Conservation (phyloP, 805 yeast species). For the Zygotorulaspora florentina region DNA sequence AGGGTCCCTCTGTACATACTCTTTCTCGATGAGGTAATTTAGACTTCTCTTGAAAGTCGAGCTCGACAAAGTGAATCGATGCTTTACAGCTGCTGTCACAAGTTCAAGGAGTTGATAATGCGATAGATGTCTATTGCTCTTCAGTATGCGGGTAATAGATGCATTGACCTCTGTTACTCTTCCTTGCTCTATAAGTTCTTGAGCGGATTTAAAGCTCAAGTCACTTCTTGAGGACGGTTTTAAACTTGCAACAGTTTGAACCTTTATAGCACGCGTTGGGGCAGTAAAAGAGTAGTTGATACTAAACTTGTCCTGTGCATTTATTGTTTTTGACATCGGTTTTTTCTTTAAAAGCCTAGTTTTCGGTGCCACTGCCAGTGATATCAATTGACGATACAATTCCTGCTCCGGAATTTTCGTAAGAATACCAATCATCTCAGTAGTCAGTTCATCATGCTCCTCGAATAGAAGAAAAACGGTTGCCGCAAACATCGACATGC, state of each 20-base stretch:
- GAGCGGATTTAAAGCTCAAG: conserved; percentile 39
- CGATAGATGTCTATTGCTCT: conserved; percentile 55
- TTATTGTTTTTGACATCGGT: conserved; percentile 72
- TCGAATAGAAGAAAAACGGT: conserved; percentile 70
- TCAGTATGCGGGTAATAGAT: conserved; percentile 84
- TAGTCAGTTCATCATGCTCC: conserved; percentile 50
- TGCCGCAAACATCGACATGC: conserved; percentile 78
- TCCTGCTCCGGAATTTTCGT: conserved; percentile 75
- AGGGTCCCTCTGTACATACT: conserved; percentile 69
- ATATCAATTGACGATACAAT: conserved; percentile 69
- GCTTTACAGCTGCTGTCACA: conserved; percentile 52
- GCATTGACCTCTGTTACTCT: conserved; percentile 73
- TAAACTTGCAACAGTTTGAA: conserved; percentile 50
- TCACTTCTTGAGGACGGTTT: conserved; percentile 4
- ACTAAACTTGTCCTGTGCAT: conserved; percentile 56
- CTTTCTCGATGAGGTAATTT: conserved; percentile 73
- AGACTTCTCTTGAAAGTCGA: conserved; percentile 65
- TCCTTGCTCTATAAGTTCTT: conserved; percentile 55
- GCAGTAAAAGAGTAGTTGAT: conserved; percentile 68
- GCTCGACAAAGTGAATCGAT: conserved; percentile 67
- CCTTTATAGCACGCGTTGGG: conserved; percentile 65
- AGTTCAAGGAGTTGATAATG: conserved; percentile 69
- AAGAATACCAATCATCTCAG: conserved; percentile 54
- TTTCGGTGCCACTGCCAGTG: conserved; percentile 79
- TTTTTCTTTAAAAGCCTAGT: conserved; percentile 67